Percentiles rank a stretch among this genome's conserved stretches.
These are phyloP conservation scores for Antitrichia curtipendula DNA, from an alignment of 225 moss, liverwort and hornwort genomes.

Conservation along the genomic window DNA sequence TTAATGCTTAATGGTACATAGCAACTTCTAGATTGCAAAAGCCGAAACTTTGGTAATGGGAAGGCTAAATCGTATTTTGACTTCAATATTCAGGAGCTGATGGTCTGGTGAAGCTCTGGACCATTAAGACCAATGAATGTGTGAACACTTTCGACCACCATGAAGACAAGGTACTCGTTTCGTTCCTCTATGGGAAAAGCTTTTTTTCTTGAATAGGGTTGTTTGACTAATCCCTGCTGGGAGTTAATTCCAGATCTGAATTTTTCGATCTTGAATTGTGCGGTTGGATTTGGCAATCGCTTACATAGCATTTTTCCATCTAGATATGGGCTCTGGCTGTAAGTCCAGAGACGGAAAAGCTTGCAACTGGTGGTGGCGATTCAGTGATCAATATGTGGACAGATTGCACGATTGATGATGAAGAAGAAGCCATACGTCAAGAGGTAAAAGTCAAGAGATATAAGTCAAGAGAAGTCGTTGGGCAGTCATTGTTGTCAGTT, in stretches of 20 bases:
- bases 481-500: neutral
- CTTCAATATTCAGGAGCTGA: slow-evolving; percentile 61
- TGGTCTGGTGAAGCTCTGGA: slow-evolving; percentile 95
- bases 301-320: neutral
- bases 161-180: slow-evolving; percentile 69
- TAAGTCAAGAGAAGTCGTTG: neutral
- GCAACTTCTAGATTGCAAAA: neutral
- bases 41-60: neutral
- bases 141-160: slow-evolving; percentile 92
- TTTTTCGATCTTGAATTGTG: neutral
- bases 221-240: neutral
- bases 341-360: slow-evolving; percentile 43
- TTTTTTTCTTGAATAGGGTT: neutral
- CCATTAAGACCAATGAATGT: slow-evolving; percentile 88
- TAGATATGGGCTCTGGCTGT: slow-evolving; percentile 97
- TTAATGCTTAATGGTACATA: neutral
- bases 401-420: slow-evolving; percentile 82
- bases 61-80: neutral
- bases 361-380: slow-evolving; percentile 92
- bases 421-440: slow-evolving; percentile 69
- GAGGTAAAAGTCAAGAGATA: slow-evolving; percentile 44
- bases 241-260: neutral
- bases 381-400: slow-evolving; percentile 84
- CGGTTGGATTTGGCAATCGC: neutral
- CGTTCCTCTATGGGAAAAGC: neutral